Evolutionary conservation across 2,329 filamentous ascomycete genomes (phyloP).

Genomic region (Phyllosticta citriasiana): DNA sequence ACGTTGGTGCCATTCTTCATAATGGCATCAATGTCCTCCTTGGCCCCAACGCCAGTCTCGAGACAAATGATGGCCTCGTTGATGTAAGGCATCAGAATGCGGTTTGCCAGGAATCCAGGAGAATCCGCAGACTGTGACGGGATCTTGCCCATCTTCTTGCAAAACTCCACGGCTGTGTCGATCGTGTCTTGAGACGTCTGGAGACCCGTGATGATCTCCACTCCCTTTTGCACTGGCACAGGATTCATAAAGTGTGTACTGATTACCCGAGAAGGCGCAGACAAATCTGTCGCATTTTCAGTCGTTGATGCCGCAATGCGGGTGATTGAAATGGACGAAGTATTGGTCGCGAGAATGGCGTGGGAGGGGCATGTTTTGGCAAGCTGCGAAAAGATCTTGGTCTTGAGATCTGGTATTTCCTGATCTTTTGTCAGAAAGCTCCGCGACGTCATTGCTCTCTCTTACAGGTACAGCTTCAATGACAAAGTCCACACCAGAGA

Average conservation of each 20-base stretch:
- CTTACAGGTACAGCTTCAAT: constrained; percentile 80
- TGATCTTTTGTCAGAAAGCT: constrained; percentile 9
- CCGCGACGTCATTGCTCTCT: background rate
- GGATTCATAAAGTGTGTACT: constrained; percentile 99
- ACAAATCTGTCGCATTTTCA: constrained; percentile 66
- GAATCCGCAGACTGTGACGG: constrained; percentile 78
- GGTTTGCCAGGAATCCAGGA: constrained; percentile 89
- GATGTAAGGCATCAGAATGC: constrained; percentile 98
- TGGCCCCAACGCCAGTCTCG: constrained; percentile 80
- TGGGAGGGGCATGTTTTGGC: constrained; percentile 74
- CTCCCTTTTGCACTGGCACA: constrained; percentile 90
- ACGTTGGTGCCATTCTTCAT: constrained; percentile 99
- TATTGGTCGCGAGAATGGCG: constrained; percentile 91
- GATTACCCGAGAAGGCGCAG: constrained; percentile 76
- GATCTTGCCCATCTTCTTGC: constrained; percentile 87
- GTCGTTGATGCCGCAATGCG: constrained; percentile 84
- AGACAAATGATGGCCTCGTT: constrained; percentile 96
- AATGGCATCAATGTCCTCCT: constrained; percentile 89
- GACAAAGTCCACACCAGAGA: constrained; percentile 84
- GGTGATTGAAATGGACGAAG: constrained; percentile 96
- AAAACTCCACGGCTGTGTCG: constrained; percentile 73
- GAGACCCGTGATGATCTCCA: constrained; percentile 91
- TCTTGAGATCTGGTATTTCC: constrained; percentile 81
- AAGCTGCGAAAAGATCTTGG: constrained; percentile 73
- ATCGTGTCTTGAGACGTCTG: constrained; percentile 81